Evolutionary conservation across 495 filamentous ascomycete genomes (phyloP).

Genomic region (Penicillium paradoxum): DNA sequence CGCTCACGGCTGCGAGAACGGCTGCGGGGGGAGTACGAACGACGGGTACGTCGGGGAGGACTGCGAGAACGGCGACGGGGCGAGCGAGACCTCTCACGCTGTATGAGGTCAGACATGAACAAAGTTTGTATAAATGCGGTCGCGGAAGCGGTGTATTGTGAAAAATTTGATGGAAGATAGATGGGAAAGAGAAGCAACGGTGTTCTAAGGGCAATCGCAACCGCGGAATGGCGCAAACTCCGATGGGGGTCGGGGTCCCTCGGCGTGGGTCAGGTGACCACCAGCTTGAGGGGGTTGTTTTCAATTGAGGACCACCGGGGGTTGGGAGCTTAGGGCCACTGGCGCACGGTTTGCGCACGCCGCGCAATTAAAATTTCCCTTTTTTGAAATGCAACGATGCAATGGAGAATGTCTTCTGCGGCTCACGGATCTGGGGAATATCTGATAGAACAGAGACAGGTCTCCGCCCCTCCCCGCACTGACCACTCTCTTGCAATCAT

Average conservation of each 20-base stretch:
- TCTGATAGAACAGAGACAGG: slow-evolving; percentile 2
- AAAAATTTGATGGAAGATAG: slow-evolving; percentile 4
- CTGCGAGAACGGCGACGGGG: slow-evolving; percentile 83
- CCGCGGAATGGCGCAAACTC: slow-evolving; percentile 1
- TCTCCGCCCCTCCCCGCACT: slow-evolving; percentile 26
- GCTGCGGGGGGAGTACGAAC: slow-evolving; percentile 90
- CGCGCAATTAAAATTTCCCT: not conserved
- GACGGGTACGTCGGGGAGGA: slow-evolving; percentile 65
- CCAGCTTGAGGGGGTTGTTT: not conserved
- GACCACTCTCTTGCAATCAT: slow-evolving; percentile 20
- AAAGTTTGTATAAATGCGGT: slow-evolving; percentile 29
- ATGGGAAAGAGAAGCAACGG: slow-evolving; percentile 4
- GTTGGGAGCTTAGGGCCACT: slow-evolving; percentile 9
- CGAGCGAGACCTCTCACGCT: slow-evolving; percentile 95
- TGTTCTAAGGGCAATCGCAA: not conserved
- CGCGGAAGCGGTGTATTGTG: slow-evolving; percentile 8
- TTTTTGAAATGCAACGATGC: not conserved
- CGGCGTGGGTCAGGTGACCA: slow-evolving; percentile 27
- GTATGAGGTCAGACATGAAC: slow-evolving; percentile 39
- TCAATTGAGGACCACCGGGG: slow-evolving; percentile 17
- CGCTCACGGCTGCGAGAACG: slow-evolving; percentile 73
- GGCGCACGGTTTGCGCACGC: slow-evolving; percentile 9
- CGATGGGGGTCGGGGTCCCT: slow-evolving; percentile 7
- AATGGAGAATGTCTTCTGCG: not conserved
- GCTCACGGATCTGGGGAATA: not conserved